Evolutionary conservation across 2,329 filamentous ascomycete species (phyloP), one percentile per base, ranked within the genome.

Genomic region (Talaromyces piceae): DNA sequence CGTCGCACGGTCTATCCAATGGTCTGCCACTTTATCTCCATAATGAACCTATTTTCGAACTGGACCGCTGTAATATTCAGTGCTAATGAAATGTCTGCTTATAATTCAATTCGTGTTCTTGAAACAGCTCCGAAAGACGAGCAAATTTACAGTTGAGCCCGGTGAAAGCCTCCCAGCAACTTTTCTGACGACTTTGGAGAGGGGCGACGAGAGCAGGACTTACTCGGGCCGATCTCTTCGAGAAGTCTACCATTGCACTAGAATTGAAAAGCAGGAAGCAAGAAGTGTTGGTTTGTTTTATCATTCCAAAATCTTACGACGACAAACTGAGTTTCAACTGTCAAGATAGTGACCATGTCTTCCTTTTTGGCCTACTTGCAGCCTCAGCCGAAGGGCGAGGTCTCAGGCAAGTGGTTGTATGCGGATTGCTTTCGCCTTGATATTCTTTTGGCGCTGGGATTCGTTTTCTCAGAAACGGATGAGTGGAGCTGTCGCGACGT

Each of bases 291-390:
- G 9, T n/a, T 41, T 26, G n/a, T 27, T 13, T 11, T 7, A 31
- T 11, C 5, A 12, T 23, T 25, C 6, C 11, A 28, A 47, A 9
- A 33, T 1, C 11, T 16, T 11, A 18, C n/a, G n/a, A n/a, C n/a
- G n/a, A n/a, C n/a, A n/a, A n/a, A n/a, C 16, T 13, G 25, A 47
- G 4, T 28, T 18, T 11, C 13, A 26, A 30, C 11, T 16, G 3
- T 48, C 9, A 8, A 8, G 11, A 28, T 13, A 49, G 47, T 20
- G 47, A 49, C 18, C 25, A 49, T 30, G 37, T 49, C n/a, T 49
- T 49, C 46, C 43, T 49, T 33, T 49, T 49, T 37, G n/a, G 33
- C 47, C 3, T 49, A 49, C 20, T 41, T 49, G 47, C 47, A 49
- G 47, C 47, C 47, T 43, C 22, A 49, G 27, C 47, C 41, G 18